Evolutionary conservation across 768 basidiomycete species (phyloP).

Genomic region (Lentinula boryana): DNA sequence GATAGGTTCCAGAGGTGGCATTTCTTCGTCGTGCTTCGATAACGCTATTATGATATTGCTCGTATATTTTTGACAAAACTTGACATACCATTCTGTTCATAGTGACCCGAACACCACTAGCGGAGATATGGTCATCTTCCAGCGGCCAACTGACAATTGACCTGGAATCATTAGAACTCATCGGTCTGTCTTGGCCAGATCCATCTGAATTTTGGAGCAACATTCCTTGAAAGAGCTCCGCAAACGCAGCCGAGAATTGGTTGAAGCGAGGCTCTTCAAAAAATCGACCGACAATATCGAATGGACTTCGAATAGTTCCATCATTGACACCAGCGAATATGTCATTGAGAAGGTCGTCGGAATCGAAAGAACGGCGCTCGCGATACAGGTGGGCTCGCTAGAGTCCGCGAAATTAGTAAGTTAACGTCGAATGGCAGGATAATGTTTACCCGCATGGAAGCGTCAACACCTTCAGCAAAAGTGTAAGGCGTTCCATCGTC

Average conservation of each 20-base stretch:
- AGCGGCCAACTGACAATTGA: neutral
- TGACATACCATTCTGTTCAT: neutral
- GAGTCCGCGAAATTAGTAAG: neutral
- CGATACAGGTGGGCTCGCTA: neutral
- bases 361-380: neutral
- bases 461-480: conserved; percentile 49
- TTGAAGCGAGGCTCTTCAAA: neutral
- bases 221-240: neutral
- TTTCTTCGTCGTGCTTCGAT: neutral
- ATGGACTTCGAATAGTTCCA: neutral
- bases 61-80: neutral
- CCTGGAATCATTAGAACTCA: neutral
- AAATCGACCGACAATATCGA: neutral
- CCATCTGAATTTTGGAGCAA: neutral
- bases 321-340: neutral
- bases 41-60: neutral
- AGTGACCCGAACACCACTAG: neutral
- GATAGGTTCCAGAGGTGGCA: neutral
- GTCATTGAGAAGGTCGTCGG: neutral
- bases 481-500: conserved; percentile 57
- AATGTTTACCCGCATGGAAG: conserved; percentile 43
- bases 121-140: neutral
- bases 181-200: neutral
- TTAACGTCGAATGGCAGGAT: neutral
- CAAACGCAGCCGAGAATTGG: neutral